A percentile compares a stretch with the other conserved stretches of the same genome.
Evolutionary conservation across 208 protist genomes (phyloP).

Genomic region (Strigomonas oncopelti): DNA sequence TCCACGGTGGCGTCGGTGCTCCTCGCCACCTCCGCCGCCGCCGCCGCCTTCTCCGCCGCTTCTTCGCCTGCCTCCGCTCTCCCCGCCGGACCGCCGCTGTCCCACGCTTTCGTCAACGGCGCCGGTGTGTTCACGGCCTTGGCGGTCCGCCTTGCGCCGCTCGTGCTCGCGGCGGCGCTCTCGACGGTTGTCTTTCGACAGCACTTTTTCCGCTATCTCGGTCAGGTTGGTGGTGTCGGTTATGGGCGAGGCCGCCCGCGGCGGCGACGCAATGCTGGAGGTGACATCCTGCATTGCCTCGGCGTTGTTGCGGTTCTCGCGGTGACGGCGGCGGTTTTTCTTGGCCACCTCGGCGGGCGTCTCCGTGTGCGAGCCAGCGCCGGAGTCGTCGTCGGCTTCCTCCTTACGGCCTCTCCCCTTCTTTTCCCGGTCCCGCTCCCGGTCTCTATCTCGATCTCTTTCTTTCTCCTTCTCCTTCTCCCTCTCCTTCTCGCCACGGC

Average conservation of each 20-base stretch:
- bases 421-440: background rate
- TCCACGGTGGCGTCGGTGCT: too few relatives aligned
- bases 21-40: too few relatives aligned
- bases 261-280: background rate
- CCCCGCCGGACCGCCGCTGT: background rate
- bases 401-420: background rate
- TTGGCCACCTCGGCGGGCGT: conserved; percentile 9
- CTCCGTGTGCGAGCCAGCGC: conserved; percentile 12
- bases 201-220: conserved; percentile 4
- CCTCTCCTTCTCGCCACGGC: too few relatives aligned
- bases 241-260: background rate
- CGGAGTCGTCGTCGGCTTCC: conserved; percentile 1
- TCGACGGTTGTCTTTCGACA: conserved; percentile 1
- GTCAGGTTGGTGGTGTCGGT: background rate
- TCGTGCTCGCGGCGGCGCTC: conserved; percentile 3
- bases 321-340: conserved; percentile 5
- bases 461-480: conserved; percentile 2
- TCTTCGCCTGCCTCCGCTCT: background rate
- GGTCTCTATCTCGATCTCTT: background rate
- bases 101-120: background rate
- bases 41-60: too few relatives aligned
- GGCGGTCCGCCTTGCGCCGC: conserved; percentile 1
- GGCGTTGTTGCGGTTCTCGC: background rate
- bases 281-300: background rate
- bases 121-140: background rate